Base-by-base conservation (phyloP, 2,329 filamentous ascomycete genomes). In the Diaporthe vexans region DNA sequence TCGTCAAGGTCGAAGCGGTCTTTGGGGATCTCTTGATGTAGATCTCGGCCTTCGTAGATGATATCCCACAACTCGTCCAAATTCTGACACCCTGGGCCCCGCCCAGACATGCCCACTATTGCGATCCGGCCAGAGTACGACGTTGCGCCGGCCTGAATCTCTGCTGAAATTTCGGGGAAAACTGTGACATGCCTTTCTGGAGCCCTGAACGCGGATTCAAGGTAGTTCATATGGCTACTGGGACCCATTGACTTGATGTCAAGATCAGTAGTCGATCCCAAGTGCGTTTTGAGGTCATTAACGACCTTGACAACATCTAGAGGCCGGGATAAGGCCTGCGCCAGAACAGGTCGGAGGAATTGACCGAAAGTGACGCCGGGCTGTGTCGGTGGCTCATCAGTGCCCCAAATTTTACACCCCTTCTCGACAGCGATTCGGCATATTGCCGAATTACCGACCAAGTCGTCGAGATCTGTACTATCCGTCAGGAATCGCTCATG, bases 11-110 rank as follows among this genome's bases (percentile, higher is more conserved):
- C 46, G 29, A 52, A 72, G 8, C 57, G 70, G 24, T 26, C 43
- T 51, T 13, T 13, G 3, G 70, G 33, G 4, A 63, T 29, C 29
- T 63, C 35, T 37, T 71, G 74, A 73, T 79, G 78, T 0, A 80
- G 74, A 61, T 80, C 79, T 9, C 77, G 73, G 5, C 78, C 79
- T 4, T 74, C n/a, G 19, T 74, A 40, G 4, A 63, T 52, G 19
- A 51, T 19, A 1, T 63, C 17, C 70, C 70, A 72, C 7, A 56
- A 56, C 29, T 54, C 43, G 0, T 72, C 57, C 1, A 63, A 29
- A 33, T 52, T 21, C 4, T 58, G 33, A 17, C 33, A 37, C 5
- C 29, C 48, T 2, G 65, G 65, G 1, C 7, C 29, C 4, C 40
- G 24, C 1, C 65, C 65, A 1, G 54, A 43, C 68, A 71, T 71